Conservation (phyloP, 2,329 filamentous ascomycete species). For the Bipolaris sorokiniana region DNA sequence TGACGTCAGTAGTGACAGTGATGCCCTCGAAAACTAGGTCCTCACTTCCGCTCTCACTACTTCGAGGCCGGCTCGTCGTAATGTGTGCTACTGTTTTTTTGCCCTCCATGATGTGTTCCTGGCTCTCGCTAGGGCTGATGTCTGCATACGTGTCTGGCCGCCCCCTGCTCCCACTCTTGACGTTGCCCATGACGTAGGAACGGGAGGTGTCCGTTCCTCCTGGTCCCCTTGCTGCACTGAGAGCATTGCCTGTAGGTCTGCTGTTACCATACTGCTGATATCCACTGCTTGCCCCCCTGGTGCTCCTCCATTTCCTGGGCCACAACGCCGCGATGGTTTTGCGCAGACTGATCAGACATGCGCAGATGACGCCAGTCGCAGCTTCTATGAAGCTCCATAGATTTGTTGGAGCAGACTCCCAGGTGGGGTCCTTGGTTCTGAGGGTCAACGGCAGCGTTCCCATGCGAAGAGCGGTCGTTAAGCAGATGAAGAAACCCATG, state of each 20-base stretch:
- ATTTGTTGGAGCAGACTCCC: constrained; percentile 35
- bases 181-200: constrained; percentile 6
- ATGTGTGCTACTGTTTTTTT: constrained; percentile 6
- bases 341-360: constrained; percentile 35
- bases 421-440: constrained; percentile 25
- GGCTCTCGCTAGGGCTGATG: constrained; percentile 22
- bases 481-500: constrained; percentile 37
- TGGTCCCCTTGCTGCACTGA: not conserved
- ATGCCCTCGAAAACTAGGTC: constrained; percentile 14
- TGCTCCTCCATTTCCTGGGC: constrained; percentile 24
- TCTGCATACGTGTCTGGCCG: constrained; percentile 9
- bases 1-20: constrained; percentile 15
- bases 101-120: constrained; percentile 18
- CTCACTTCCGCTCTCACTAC: constrained; percentile 10
- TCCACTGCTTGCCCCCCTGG: constrained; percentile 8
- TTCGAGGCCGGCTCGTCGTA: constrained; percentile 1
- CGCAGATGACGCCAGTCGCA: constrained; percentile 35
- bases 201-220: not conserved
- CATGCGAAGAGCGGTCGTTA: constrained; percentile 37
- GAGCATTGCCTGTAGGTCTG: not conserved
- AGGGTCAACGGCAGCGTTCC: constrained; percentile 28
- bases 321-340: constrained; percentile 20
- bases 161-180: constrained; percentile 9
- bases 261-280: constrained; percentile 13
- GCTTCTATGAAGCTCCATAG: constrained; percentile 40